phyloP scores from a whole-genome alignment of 257 asterid genomes.

The Nicotiana benthamiana region DNA sequence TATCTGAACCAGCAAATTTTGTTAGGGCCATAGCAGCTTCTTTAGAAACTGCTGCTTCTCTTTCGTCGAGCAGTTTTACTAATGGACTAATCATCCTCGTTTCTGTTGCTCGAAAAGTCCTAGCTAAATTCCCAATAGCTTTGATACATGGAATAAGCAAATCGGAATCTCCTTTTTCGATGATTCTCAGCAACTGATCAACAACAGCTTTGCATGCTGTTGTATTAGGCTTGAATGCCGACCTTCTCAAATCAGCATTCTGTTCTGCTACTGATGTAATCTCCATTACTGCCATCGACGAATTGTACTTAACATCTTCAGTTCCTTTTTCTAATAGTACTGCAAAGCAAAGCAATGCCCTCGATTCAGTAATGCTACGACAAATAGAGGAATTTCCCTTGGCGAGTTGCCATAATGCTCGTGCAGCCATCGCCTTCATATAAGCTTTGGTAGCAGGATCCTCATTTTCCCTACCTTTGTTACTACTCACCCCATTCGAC shows the following conservation, averaged over 20 bases:
- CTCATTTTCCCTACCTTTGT: slow-evolving; percentile 20
- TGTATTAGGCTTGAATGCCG: slow-evolving; percentile 68
- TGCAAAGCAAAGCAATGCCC: slow-evolving; percentile 22
- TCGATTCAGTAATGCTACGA: slow-evolving; percentile 23
- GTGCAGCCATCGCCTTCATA: slow-evolving; percentile 26
- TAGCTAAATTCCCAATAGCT: slow-evolving; percentile 56
- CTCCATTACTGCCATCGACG: slow-evolving; percentile 41
- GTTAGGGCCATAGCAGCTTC: slow-evolving; percentile 55
- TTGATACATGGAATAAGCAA: slow-evolving; percentile 54
- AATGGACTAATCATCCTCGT: slow-evolving; percentile 56
- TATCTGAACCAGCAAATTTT: slow-evolving; percentile 44
- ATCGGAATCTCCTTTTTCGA: slow-evolving; percentile 36
- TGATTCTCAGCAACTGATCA: slow-evolving; percentile 42
- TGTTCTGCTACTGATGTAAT: slow-evolving; percentile 64
- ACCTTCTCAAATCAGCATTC: slow-evolving; percentile 47
- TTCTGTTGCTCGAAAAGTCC: slow-evolving; percentile 65
- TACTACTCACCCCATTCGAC: not conserved
- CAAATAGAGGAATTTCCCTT: slow-evolving; percentile 19
- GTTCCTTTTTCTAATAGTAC: slow-evolving; percentile 23
- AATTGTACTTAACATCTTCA: slow-evolving; percentile 14
- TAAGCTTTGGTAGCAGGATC: slow-evolving; percentile 19
- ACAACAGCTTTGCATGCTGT: slow-evolving; percentile 69
- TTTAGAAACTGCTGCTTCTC: slow-evolving; percentile 37
- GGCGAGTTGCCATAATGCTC: slow-evolving; percentile 19
- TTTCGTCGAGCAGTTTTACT: slow-evolving; percentile 47